phyloP scores from a whole-genome alignment of 1,139 yeast genomes.

The Hyphopichia buzzinii region DNA sequence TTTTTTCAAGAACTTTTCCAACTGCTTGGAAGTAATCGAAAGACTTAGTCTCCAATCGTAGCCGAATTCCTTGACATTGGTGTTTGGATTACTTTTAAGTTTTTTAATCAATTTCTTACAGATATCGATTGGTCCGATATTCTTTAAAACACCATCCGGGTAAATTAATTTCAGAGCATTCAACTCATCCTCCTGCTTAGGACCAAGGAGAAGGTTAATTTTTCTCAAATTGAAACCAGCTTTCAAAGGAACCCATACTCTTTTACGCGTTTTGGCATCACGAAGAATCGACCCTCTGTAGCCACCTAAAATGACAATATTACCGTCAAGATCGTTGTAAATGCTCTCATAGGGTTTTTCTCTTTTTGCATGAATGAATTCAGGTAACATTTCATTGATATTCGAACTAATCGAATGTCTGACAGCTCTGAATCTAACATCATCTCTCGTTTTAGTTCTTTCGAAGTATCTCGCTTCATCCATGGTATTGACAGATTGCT shows the following conservation, averaged over 20 bases:
- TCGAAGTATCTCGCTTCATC: slow-evolving; percentile 64
- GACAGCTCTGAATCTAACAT: slow-evolving; percentile 67
- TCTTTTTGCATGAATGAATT: slow-evolving; percentile 18
- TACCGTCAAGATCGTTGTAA: slow-evolving; percentile 60
- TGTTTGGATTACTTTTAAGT: slow-evolving; percentile 55
- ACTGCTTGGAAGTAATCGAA: slow-evolving; percentile 46
- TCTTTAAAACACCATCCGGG: slow-evolving; percentile 77
- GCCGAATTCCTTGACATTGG: slow-evolving; percentile 71
- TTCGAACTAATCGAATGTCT: slow-evolving; percentile 59
- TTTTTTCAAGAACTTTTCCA: slow-evolving; percentile 45
- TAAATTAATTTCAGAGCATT: slow-evolving; percentile 50
- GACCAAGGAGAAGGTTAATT: slow-evolving; percentile 71
- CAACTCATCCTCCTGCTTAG: slow-evolving; percentile 60
- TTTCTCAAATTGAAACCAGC: slow-evolving; percentile 78
- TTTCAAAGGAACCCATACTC: slow-evolving; percentile 85
- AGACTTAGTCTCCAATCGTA: slow-evolving; percentile 89
- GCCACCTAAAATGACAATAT: slow-evolving; percentile 80
- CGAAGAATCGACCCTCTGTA: slow-evolving; percentile 82
- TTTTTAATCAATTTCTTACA: slow-evolving; percentile 59
- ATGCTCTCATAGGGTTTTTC: slow-evolving; percentile 27
- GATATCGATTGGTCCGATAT: slow-evolving; percentile 86
- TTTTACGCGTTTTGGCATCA: slow-evolving; percentile 58
- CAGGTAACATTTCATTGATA: slow-evolving; percentile 37
- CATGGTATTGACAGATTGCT: slow-evolving; percentile 56
- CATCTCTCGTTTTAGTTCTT: slow-evolving; percentile 58